Evolutionary conservation across 129 eudicot genomes (phyloP).

Genomic region (Ambrosia artemisiifolia): DNA sequence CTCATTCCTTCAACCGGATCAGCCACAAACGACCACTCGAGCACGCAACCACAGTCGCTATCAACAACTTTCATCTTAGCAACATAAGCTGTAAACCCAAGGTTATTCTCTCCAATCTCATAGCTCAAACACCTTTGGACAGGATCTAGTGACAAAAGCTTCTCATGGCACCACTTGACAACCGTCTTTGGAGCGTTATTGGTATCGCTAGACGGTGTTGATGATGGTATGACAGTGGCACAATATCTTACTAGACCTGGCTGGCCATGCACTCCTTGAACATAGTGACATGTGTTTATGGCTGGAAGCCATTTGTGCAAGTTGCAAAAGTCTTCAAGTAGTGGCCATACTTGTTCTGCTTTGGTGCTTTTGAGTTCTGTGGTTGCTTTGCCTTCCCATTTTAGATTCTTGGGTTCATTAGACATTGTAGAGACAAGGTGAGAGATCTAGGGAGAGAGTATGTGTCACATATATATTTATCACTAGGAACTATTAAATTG

Average conservation of each 20-base stretch:
- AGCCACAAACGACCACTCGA: slow-evolving; percentile 54
- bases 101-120: slow-evolving; percentile 46
- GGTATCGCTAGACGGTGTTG: not conserved
- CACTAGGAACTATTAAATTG: not conserved
- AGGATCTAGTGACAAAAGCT: slow-evolving; percentile 38
- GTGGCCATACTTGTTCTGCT: slow-evolving; percentile 59
- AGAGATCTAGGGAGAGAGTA: not conserved
- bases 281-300: slow-evolving; percentile 44
- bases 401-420: not conserved
- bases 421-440: not conserved
- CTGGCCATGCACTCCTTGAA: slow-evolving; percentile 49
- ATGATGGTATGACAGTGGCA: slow-evolving; percentile 29
- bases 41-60: slow-evolving; percentile 34
- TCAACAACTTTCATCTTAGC: slow-evolving; percentile 31
- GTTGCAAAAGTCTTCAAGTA: slow-evolving; percentile 62
- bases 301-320: slow-evolving; percentile 61
- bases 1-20: slow-evolving; percentile 56
- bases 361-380: slow-evolving; percentile 25
- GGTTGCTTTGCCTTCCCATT: slow-evolving; percentile 49
- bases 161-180: slow-evolving; percentile 53
- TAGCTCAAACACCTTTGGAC: slow-evolving; percentile 33
- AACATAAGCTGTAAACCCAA: slow-evolving; percentile 40
- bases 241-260: slow-evolving; percentile 62
- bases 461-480: not conserved
- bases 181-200: not conserved